Percentiles rank a stretch among this genome's conserved stretches.
phyloP scores from a whole-genome alignment of 768 basidiomycete genomes.

The Podaxis carcinomalis region DNA sequence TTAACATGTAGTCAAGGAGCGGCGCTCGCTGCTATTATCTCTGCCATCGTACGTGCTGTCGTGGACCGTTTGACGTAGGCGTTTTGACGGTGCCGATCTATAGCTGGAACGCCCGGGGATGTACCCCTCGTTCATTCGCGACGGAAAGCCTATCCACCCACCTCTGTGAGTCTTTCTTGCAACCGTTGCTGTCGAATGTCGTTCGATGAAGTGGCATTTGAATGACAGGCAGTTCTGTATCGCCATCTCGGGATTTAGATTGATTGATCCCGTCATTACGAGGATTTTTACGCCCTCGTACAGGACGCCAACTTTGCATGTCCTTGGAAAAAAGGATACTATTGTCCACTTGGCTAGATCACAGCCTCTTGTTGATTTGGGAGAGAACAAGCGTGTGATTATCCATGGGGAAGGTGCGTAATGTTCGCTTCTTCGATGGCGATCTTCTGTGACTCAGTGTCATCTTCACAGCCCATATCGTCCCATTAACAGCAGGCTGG shows the following conservation, averaged over 20 bases:
- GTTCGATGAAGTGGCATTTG: background rate
- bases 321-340: constrained; percentile 74
- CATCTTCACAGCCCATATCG: constrained; percentile 63
- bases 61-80: background rate
- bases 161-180: constrained; percentile 49
- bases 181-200: background rate
- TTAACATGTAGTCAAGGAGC: constrained; percentile 62
- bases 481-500: constrained; percentile 77
- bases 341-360: constrained; percentile 72
- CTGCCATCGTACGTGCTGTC: constrained; percentile 54
- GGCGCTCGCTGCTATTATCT: constrained; percentile 64
- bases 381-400: constrained; percentile 59
- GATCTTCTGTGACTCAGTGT: background rate
- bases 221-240: constrained; percentile 62
- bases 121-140: constrained; percentile 56
- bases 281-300: constrained; percentile 48
- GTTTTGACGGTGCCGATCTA: background rate
- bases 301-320: constrained; percentile 71
- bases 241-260: constrained; percentile 69
- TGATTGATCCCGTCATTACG: constrained; percentile 41
- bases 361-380: constrained; percentile 47
- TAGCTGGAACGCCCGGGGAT: constrained; percentile 38
- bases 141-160: constrained; percentile 67
- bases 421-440: background rate
- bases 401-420: constrained; percentile 76